Percentiles rank a stretch among this genome's conserved stretches.
Evolutionary conservation across 495 filamentous ascomycete species (phyloP).

Genomic region (Aspergillus saccharolyticus): DNA sequence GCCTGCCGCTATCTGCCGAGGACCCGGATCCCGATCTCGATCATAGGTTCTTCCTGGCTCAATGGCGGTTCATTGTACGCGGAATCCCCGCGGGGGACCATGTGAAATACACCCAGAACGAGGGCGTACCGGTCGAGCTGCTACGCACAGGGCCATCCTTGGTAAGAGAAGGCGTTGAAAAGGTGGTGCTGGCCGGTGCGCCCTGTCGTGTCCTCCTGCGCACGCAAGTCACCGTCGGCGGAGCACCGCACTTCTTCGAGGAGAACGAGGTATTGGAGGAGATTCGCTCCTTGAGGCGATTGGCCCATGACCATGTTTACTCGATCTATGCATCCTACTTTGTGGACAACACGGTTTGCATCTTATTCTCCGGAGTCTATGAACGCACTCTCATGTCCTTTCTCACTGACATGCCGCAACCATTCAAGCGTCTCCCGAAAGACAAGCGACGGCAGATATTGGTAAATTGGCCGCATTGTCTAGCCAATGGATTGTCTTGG

Average conservation of each 20-base stretch:
- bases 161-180: constrained; percentile 54
- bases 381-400: constrained; percentile 77
- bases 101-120: constrained; percentile 67
- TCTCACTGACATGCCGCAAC: constrained; percentile 59
- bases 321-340: constrained; percentile 78
- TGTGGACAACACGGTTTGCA: constrained; percentile 64
- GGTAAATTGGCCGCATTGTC: constrained; percentile 84
- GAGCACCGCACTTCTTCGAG: constrained; percentile 52
- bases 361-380: constrained; percentile 67
- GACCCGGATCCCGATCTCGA: constrained; percentile 59
- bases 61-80: constrained; percentile 75
- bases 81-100: constrained; percentile 66
- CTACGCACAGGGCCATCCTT: constrained; percentile 49
- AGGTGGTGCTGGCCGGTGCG: constrained; percentile 52
- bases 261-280: constrained; percentile 66
- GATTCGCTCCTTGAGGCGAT: constrained; percentile 53
- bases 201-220: constrained; percentile 56
- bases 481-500: constrained; percentile 70
- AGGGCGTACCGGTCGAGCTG: constrained; percentile 74
- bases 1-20: constrained; percentile 54
- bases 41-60: constrained; percentile 70
- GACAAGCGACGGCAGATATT: constrained; percentile 61
- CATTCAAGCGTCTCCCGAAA: constrained; percentile 69
- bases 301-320: constrained; percentile 77
- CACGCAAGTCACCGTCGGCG: constrained; percentile 63